These are phyloP conservation scores for Cercospora zeae-maydis DNA, from an alignment of 2,329 filamentous ascomycete species.

Conservation along the genomic window DNA sequence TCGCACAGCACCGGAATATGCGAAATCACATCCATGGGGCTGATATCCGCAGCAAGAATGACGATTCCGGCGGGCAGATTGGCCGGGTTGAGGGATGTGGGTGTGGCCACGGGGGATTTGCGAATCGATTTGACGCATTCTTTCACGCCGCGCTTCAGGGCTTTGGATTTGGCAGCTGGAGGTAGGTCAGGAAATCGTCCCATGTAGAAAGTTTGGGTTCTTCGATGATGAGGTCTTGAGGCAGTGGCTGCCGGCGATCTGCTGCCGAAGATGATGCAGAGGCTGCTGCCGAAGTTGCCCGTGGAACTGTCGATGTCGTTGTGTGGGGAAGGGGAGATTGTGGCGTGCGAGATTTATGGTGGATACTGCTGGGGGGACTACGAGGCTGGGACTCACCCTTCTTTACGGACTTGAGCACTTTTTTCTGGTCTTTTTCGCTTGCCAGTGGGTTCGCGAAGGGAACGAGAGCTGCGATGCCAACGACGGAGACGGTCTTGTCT, in stretches of 20 bases:
- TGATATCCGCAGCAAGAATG: slow-evolving; percentile 94
- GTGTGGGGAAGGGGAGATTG: background rate
- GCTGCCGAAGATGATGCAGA: background rate
- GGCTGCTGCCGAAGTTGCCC: background rate
- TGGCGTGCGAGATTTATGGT: background rate
- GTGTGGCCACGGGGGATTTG: slow-evolving; percentile 73
- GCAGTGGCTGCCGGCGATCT: background rate
- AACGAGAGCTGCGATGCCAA: slow-evolving; percentile 58
- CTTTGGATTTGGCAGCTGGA: slow-evolving; percentile 87
- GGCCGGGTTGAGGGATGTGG: slow-evolving; percentile 53
- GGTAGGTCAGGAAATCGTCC: slow-evolving; percentile 12
- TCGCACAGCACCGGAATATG: slow-evolving; percentile 97
- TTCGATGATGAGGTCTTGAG: slow-evolving; percentile 8
- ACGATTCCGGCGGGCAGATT: slow-evolving; percentile 65
- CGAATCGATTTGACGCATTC: slow-evolving; percentile 98
- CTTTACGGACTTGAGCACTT: slow-evolving; percentile 63
- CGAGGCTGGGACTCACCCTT: slow-evolving; percentile 46
- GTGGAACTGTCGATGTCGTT: background rate
- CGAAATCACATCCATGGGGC: slow-evolving; percentile 96
- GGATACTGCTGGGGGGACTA: slow-evolving; percentile 5
- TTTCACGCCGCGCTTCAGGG: slow-evolving; percentile 96
- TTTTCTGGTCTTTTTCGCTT: slow-evolving; percentile 69
- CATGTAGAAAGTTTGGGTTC: slow-evolving; percentile 12
- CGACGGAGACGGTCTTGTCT: slow-evolving; percentile 39
- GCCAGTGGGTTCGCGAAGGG: slow-evolving; percentile 80